Base-by-base conservation (phyloP, 2,329 filamentous ascomycete species). In the Colletotrichum tofieldiae region DNA sequence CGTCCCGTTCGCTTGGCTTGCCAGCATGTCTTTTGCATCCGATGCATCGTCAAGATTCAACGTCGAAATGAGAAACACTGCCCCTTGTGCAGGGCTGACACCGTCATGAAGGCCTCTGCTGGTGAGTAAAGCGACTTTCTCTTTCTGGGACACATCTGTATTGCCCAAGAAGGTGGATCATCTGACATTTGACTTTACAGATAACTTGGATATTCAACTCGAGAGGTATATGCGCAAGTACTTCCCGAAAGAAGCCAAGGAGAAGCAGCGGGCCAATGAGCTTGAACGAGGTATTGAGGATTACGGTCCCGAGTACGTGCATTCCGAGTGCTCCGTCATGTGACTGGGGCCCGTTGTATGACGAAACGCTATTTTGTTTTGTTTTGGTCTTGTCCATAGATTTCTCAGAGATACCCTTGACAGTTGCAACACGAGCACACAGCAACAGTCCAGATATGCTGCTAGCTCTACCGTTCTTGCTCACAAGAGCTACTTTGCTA, bases 1-100 rank as follows among this genome's bases (percentile, higher is more conserved):
- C 90, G 93, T 76, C 94, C 94, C 0, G 90, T 97, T n/a, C 89
- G 91, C 32, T 85, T 97, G 43, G 87, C 88, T 18, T 97, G 94
- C 80, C 84, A 88, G 37, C 94, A 96, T 75, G 84, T 95, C 18
- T 95, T 96, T 78, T 97, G 94, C 83, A 96, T 96, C 68, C 88
- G 93, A 3, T 97, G 94, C 79, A 87, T 96, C 60, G 91, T 97
- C 74, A 91, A 93, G 76, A 90, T 97, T 83, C 94, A 96, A 79
- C 90, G 91, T 56, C 89, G 90, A 49, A 86, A 87, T 72, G 91
- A 93, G 78, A 87, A 88, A 47, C 85, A 89, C 63, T 97, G 94
- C 78, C 94, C 94, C 0, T 84, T 96, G 65, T 97, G 94, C 79
- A 88, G 95, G 70, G 88, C 90, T 23, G 88, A 92, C 70, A 93